Conservation (phyloP, 2,329 filamentous ascomycete genomes). For the Claviceps humidiphila region DNA sequence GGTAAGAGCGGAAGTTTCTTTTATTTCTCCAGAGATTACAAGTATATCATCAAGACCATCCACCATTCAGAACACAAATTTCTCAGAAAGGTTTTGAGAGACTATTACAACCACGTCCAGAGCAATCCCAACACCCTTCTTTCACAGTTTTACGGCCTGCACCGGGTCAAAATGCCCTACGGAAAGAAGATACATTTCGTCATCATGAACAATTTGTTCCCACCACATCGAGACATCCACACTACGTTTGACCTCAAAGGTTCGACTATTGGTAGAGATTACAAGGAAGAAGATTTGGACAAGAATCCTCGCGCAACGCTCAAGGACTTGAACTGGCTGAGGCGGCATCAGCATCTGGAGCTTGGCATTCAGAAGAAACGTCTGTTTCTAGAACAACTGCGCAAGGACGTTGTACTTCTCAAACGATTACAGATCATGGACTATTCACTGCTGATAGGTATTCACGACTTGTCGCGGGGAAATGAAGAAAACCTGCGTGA, state of each 20-base stretch:
- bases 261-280: slow-evolving; percentile 86
- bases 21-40: slow-evolving; percentile 98
- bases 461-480: slow-evolving; percentile 78
- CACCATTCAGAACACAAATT: slow-evolving; percentile 91
- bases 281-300: slow-evolving; percentile 74
- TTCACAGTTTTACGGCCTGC: slow-evolving; percentile 93
- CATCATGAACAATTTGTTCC: slow-evolving; percentile 99
- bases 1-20: slow-evolving; percentile 99
- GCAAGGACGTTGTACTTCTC: slow-evolving; percentile 72
- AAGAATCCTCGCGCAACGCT: slow-evolving; percentile 84
- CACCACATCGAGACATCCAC: slow-evolving; percentile 93
- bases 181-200: slow-evolving; percentile 98
- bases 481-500: slow-evolving; percentile 87
- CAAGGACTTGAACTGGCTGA: slow-evolving; percentile 94
- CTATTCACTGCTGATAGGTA: slow-evolving; percentile 88
- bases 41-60: slow-evolving; percentile 99
- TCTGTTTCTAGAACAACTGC: slow-evolving; percentile 78
- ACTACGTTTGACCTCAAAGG: slow-evolving; percentile 95
- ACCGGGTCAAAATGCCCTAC: slow-evolving; percentile 96
- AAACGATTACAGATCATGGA: slow-evolving; percentile 95
- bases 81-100: slow-evolving; percentile 66
- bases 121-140: slow-evolving; percentile 93
- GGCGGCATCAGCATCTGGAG: slow-evolving; percentile 72
- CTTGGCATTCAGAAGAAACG: slow-evolving; percentile 80
- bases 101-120: slow-evolving; percentile 88